Base-by-base conservation (phyloP, 345 rosid species). In the Lepidium sativum region DNA sequence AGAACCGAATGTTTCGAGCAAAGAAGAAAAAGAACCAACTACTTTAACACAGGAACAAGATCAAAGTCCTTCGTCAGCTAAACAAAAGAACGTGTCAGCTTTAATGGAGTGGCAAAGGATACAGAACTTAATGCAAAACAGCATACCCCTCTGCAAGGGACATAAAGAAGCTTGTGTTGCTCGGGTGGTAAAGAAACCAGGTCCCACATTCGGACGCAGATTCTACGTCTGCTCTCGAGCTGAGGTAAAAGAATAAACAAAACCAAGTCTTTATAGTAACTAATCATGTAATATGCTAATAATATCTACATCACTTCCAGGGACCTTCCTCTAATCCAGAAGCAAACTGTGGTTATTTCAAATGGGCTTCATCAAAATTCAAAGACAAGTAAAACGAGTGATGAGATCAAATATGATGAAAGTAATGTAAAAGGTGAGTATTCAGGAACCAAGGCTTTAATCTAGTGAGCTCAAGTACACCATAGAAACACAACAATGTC, bases 251-350 rank as follows among this genome's bases (percentile, higher is more conserved):
- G 9, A 34, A n/a, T 9, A 8, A n/a, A 4, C n/a, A 10, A 38
- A 65, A 1, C 6, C 15, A 25, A 17, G 12, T n/a, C n/a, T 16
- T 6, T 14, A 60, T 25, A 1, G 2, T 10, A n/a, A n/a, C 37
- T 5, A 37, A 42, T 4, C 31, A 25, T 18, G 18, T 2, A n/a
- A 9, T 2, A 54, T 6, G 33, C 39, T 69, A 69, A 52, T 14
- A 1, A 1, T 5, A 56, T 21, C 18, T 17, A 38, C 55, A 45
- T 27, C 21, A 60, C 34, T 73, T 77, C 45, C 54, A 90, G 99
- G 97, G 99, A 12, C 99, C 97, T 66, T 75, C 91, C 51, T 83
- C 96, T 33, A 90, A 90, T 75, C 87, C 84, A 18, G 91, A 94
- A 75, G 96, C 99, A 56, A 94, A 90, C 66, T 90, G 96, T 62